Evolutionary conservation across 805 yeast genomes (phyloP).

Genomic region (Saturnispora silvae): DNA sequence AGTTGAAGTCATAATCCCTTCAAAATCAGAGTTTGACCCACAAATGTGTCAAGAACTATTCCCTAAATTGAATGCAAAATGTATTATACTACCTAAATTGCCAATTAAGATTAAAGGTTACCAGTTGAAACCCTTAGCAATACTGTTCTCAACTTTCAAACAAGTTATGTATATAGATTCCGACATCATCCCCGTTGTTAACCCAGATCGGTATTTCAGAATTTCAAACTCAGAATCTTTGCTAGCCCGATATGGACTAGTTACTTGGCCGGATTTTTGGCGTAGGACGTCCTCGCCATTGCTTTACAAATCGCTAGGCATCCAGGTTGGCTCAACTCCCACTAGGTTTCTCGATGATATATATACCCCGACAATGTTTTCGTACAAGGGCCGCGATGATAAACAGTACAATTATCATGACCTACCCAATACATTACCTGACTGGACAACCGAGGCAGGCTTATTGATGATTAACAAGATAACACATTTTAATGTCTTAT

Average conservation of each 20-base stretch:
- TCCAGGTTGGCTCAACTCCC: slow-evolving; percentile 23
- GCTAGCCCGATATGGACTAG: slow-evolving; percentile 38
- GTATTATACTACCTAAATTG: slow-evolving; percentile 30
- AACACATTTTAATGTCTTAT: slow-evolving; percentile 44
- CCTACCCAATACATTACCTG: slow-evolving; percentile 52
- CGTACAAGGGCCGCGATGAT: slow-evolving; percentile 17
- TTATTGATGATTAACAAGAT: slow-evolving; percentile 47
- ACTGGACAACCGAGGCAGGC: slow-evolving; percentile 59
- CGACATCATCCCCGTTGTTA: slow-evolving; percentile 34
- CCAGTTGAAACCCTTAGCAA: slow-evolving; percentile 33
- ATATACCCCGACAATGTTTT: slow-evolving; percentile 17
- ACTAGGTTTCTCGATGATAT: slow-evolving; percentile 19
- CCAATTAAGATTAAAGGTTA: slow-evolving; percentile 25
- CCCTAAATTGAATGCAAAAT: slow-evolving; percentile 32
- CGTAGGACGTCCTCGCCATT: slow-evolving; percentile 55
- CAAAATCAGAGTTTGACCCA: slow-evolving; percentile 10
- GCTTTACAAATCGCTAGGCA: slow-evolving; percentile 32
- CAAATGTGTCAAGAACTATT: slow-evolving; percentile 27
- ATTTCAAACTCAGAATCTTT: too few species aligned
- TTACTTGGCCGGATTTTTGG: slow-evolving; percentile 76
- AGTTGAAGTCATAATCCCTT: slow-evolving; percentile 15
- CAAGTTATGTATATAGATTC: slow-evolving; percentile 36
- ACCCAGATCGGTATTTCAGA: slow-evolving; percentile 28
- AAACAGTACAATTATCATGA: slow-evolving; percentile 41
- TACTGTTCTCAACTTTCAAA: slow-evolving; percentile 36